Percentiles rank a stretch among this genome's conserved stretches.
These are phyloP conservation scores for Earliella scabrosa DNA, from an alignment of 1,284 basidiomycete species.

Conservation along the genomic window DNA sequence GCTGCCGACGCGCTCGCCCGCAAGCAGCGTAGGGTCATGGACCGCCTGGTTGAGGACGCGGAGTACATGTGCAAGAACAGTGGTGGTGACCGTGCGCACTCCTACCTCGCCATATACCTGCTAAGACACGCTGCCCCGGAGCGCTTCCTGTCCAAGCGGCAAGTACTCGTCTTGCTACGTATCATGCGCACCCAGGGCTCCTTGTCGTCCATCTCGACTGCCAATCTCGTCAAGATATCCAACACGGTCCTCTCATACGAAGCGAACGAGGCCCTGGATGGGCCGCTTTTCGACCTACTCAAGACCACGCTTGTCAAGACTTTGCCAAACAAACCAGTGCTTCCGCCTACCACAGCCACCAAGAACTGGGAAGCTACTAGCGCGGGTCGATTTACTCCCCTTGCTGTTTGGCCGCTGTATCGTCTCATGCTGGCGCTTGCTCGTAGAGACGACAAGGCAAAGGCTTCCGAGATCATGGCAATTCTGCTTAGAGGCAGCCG, in stretches of 20 bases:
- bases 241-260: neutral
- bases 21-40: neutral
- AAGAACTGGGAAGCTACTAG: constrained; percentile 1
- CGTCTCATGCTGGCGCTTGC: constrained; percentile 22
- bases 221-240: neutral
- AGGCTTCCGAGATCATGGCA: constrained; percentile 28
- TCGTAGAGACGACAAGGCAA: constrained; percentile 6
- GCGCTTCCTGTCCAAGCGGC: constrained; percentile 5
- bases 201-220: neutral
- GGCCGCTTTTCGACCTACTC: constrained; percentile 7
- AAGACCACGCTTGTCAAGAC: constrained; percentile 7
- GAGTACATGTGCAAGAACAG: neutral
- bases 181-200: constrained; percentile 4
- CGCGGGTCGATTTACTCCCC: constrained; percentile 4
- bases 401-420: constrained; percentile 25
- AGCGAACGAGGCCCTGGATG: constrained; percentile 6
- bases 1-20: neutral
- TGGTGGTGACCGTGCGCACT: neutral
- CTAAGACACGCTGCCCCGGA: constrained; percentile 1
- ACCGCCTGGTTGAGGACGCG: constrained; percentile 10
- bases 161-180: constrained; percentile 12
- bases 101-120: constrained; percentile 4
- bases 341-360: no score
- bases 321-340: neutral
- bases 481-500: constrained; percentile 38